These are phyloP conservation scores for Aspergillus baeticus DNA, from an alignment of 495 filamentous ascomycete species.

Conservation along the genomic window DNA sequence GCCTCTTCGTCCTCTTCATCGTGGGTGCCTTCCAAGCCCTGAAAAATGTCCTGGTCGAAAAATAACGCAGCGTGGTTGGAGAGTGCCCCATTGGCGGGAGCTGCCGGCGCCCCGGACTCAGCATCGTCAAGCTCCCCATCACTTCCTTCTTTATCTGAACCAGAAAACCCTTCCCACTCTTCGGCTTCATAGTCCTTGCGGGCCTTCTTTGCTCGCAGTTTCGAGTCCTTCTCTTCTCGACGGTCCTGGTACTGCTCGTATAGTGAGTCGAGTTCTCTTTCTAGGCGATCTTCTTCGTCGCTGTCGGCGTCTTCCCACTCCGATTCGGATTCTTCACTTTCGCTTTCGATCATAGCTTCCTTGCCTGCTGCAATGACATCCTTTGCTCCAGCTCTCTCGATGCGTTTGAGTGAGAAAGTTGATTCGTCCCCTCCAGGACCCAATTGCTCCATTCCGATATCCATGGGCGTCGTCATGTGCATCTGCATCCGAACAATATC, in stretches of 20 bases:
- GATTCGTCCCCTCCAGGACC: constrained; percentile 71
- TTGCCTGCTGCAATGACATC: constrained; percentile 73
- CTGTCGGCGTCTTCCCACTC: constrained; percentile 58
- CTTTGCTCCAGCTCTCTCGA: constrained; percentile 71
- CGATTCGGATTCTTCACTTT: constrained; percentile 59
- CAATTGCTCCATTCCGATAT: constrained; percentile 92
- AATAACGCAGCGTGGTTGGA: constrained; percentile 83
- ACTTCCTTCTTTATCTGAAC: constrained; percentile 53
- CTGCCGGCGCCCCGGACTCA: constrained; percentile 45
- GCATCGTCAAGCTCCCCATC: constrained; percentile 56
- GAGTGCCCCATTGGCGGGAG: constrained; percentile 51
- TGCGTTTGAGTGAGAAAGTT: constrained; percentile 78
- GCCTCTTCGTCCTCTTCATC: constrained; percentile 28
- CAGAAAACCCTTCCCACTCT: constrained; percentile 90
- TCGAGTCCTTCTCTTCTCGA: constrained; percentile 75
- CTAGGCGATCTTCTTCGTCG: constrained; percentile 76
- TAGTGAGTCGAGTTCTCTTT: constrained; percentile 78
- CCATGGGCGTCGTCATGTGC: constrained; percentile 93
- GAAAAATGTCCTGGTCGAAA: constrained; percentile 95
- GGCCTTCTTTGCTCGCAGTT: constrained; percentile 83
- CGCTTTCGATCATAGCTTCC: constrained; percentile 60
- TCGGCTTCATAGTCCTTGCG: constrained; percentile 79
- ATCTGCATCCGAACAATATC: constrained; percentile 93
- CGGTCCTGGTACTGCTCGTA: constrained; percentile 85
- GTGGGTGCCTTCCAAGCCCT: constrained; percentile 62